Evolutionary conservation across 257 asterid species (phyloP), one percentile per base, ranked within the genome.

Genomic region (Gardenia jasminoides): DNA sequence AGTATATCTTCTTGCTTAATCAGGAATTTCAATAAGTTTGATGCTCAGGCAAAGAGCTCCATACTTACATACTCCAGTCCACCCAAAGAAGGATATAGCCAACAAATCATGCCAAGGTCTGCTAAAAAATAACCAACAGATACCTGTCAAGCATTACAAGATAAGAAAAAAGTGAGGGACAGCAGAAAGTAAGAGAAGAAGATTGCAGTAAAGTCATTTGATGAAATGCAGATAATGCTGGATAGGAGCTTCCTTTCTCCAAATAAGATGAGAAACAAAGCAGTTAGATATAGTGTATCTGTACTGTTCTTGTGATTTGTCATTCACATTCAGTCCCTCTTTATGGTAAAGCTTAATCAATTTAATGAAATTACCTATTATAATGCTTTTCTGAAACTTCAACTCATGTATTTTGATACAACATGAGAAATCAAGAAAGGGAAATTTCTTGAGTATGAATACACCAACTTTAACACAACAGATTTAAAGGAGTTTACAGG

Each of bases 41-140:
- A 26, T 41, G 30, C 13, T n/a, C 50, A 31, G 64, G 5, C 6
- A 31, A 56, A 73, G 7, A 76, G n/a, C 22, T 72, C 47, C 24
- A 80, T 33, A 88, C 99, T 90, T 90, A 95, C 98, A 86, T 95
- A 93, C 86, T 95, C 99, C 30, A 84, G 73, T 84, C 99, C 99
- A 78, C 99, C 99, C 88, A 93, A 83, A 83, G 92, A 80, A 85
- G 99, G 99, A 85, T 93, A 95, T 72, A 88, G 56, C 97, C 98
- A 95, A 85, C 96, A 90, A 78, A 95, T 93, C 99, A 95, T 93
- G 78, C 87, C 98, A 78, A 95, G 94, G 87, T 95, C 99, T 70
- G 97, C 77, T 64, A 92, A 67, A 79, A 95, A 95, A 89, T 95
- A 95, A 83, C 99, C 99, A 70, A 90, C 93, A 72, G 99, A 93